Evolutionary conservation across 768 basidiomycete species (phyloP), one percentile per base, ranked within the genome.

Genomic region (Mycena venus): DNA sequence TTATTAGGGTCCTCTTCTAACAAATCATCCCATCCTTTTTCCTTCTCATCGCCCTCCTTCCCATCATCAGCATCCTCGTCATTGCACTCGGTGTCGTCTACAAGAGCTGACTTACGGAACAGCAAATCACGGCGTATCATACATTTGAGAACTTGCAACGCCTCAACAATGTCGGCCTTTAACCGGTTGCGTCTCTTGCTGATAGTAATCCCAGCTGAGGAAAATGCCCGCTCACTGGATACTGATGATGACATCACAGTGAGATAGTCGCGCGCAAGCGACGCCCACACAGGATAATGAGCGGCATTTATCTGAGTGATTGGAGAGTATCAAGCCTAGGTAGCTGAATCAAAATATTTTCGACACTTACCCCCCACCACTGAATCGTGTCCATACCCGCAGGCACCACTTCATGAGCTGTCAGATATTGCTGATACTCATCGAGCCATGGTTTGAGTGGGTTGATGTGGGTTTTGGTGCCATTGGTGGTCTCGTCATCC

Each of bases 311-410:
- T 38, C 36, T 38, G 36, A 38, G 36, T 11, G 4, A 38, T 38
- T 2, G 15, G 36, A 38, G 36, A 38, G 10, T 38, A 4, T 38
- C 36, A n/a, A n/a, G n/a, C n/a, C n/a, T n/a, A 38, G 36, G 36
- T 38, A 38, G 36, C 4, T 38, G 36, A 38, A 38, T 4, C 2
- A 38, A 4, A 38, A 38, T 38, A 38, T 38, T 38, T 38, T 38
- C 36, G 36, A 38, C 36, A 82, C 81, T 61, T 76, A 86, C 81
- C 19, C 82, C 83, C 85, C 83, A 85, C 84, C 83, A 85, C 38
- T 74, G 31, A 49, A 84, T 75, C 49, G 80, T 75, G 8, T 58
- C 63, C 73, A 75, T 74, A 4, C 67, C 72, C 10, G 70, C 80
- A 42, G 77, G 80, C 10, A 79, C 49, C 19, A 56, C 65, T 23